Evolutionary conservation across 2,329 filamentous ascomycete genomes (phyloP), one percentile per base, ranked within the genome.

Genomic region (Sclerotinia trifoliorum): DNA sequence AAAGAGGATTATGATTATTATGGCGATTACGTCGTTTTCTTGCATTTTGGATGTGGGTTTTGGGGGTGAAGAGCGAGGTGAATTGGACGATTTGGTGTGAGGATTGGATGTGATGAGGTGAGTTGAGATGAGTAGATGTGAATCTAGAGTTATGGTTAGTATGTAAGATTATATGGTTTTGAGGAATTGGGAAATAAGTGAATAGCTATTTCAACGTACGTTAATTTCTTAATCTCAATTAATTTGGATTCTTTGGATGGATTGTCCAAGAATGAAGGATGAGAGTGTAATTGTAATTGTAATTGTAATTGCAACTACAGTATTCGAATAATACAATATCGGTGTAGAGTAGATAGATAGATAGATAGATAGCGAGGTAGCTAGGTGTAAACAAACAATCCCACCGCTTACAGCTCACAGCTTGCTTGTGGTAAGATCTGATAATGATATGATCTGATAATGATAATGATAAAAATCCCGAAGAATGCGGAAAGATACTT

Each of bases 1-100:
- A 80, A 90, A 89, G 73, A 90, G 83, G 67, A 90, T 78, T 78
- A 90, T 89, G 79, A 90, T 85, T 77, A 90, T 89, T 78, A 90
- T 82, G 74, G 87, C 87, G 78, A 90, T 89, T 75, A 86, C 85
- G 79, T 89, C 84, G 84, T 90, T 90, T 80, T 84, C 80, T 78
- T 89, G 85, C 83, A 85, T 88, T 73, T 73, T 81, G 77, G 78
- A 77, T 32, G 56, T 68, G 54, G 24, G 21, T 48, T 48, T 58
- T 35, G 32, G 24, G 2, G 49, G 7, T 26, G 51, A 49, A 42
- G 32, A 2, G n/a, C n/a, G n/a, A n/a, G n/a, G n/a, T n/a, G n/a
- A n/a, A n/a, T n/a, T n/a, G n/a, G n/a, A n/a, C n/a, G n/a, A n/a
- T n/a, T 32, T 32, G 42, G 35, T 46, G 35, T 58, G 42, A 35